phyloP scores from a whole-genome alignment of 1,284 basidiomycete species.

The Paramarasmius palmivorus region DNA sequence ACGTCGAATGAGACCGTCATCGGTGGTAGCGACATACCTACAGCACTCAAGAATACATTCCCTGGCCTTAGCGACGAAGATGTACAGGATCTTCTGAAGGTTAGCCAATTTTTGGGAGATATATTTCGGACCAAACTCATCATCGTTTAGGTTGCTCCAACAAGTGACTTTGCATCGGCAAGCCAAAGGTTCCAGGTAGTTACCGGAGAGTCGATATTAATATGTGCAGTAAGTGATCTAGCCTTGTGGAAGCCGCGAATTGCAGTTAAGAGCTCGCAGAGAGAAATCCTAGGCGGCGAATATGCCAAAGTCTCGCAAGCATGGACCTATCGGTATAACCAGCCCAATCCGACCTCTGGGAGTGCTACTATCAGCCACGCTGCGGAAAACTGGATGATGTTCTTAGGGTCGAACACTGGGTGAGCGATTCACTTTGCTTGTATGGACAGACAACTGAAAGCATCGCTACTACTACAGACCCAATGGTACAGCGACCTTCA shows the following conservation, averaged over 20 bases:
- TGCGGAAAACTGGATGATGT: conserved; percentile 49
- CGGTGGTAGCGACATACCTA: conserved; percentile 10
- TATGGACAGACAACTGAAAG: background rate
- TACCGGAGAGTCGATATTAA: conserved; percentile 49
- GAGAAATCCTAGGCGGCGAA: conserved; percentile 45
- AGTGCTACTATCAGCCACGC: conserved; percentile 43
- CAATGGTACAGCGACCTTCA: conserved; percentile 48
- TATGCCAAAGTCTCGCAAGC: conserved; percentile 28
- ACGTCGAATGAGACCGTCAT: conserved; percentile 14
- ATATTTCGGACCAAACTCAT: background rate
- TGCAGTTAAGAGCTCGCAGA: conserved; percentile 30
- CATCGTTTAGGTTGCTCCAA: background rate
- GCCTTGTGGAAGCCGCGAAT: too few relatives aligned
- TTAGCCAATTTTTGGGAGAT: background rate
- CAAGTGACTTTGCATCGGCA: conserved; percentile 37
- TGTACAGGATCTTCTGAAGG: conserved; percentile 6
- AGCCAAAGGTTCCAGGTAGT: conserved; percentile 41
- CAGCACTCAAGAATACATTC: conserved; percentile 6
- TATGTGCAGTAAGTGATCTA: conserved; percentile 47
- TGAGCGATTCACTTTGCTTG: conserved; percentile 24
- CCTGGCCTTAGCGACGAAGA: conserved; percentile 4
- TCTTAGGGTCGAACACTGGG: conserved; percentile 56
- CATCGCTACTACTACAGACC: too few relatives aligned
- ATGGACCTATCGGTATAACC: conserved; percentile 38
- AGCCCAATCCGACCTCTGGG: conserved; percentile 43